Evolutionary conservation across 2,329 filamentous ascomycete genomes (phyloP).

Genomic region (Penicillium sp.): DNA sequence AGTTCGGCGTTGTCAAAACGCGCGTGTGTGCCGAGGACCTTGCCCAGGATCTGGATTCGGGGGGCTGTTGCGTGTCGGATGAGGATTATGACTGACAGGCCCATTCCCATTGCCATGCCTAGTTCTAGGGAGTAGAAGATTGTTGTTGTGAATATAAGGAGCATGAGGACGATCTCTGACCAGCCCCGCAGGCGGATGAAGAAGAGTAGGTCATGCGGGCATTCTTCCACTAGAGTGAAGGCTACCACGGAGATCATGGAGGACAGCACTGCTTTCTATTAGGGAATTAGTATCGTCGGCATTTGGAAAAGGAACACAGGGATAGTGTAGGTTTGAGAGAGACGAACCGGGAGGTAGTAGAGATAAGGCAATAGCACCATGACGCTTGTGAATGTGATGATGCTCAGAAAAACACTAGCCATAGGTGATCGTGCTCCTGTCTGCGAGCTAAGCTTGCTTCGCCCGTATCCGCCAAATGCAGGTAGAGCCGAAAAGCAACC

Average conservation of each 20-base stretch:
- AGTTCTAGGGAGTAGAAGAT: slow-evolving; percentile 91
- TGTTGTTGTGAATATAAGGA: slow-evolving; percentile 79
- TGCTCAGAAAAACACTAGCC: slow-evolving; percentile 76
- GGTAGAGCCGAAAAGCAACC: slow-evolving; percentile 87
- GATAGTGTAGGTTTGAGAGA: not conserved
- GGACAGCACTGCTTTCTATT: slow-evolving; percentile 80
- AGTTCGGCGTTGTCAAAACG: slow-evolving; percentile 77
- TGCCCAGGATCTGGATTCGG: slow-evolving; percentile 89
- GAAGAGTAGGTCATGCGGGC: slow-evolving; percentile 82
- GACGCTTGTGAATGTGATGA: slow-evolving; percentile 73
- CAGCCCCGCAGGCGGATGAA: slow-evolving; percentile 78
- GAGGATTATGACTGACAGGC: slow-evolving; percentile 77
- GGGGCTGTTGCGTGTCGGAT: slow-evolving; percentile 85
- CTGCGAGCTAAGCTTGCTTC: slow-evolving; percentile 88
- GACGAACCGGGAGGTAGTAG: slow-evolving; percentile 82
- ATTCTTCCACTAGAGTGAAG: slow-evolving; percentile 88
- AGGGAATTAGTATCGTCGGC: slow-evolving; percentile 1
- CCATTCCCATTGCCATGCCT: slow-evolving; percentile 88
- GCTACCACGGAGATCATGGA: slow-evolving; percentile 94
- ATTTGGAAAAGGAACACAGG: not conserved
- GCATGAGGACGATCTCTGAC: slow-evolving; percentile 78
- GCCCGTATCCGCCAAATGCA: slow-evolving; percentile 88
- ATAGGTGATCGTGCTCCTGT: slow-evolving; percentile 89
- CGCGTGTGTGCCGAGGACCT: slow-evolving; percentile 66
- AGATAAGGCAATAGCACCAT: slow-evolving; percentile 80